Percentiles rank a stretch among this genome's conserved stretches.
Evolutionary conservation across 371 early-diverging fungal species (phyloP).

Genomic region (Mortierella sp.): DNA sequence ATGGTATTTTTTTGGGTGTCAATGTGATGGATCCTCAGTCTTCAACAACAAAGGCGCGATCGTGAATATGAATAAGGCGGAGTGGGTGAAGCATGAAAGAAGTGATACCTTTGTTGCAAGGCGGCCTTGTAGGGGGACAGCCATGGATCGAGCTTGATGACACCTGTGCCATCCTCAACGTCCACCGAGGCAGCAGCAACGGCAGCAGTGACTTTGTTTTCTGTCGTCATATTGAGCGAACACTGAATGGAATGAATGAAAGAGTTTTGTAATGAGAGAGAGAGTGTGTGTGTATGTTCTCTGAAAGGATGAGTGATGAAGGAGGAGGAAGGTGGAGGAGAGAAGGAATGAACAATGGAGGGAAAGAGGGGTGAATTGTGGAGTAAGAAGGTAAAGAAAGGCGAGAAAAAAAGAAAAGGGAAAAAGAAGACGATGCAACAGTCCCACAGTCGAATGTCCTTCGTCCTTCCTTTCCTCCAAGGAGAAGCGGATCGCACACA

Average conservation of each 20-base stretch:
- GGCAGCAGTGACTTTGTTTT: constrained; percentile 11
- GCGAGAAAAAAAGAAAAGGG: not conserved
- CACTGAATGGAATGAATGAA: not conserved
- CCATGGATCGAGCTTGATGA: constrained; percentile 81
- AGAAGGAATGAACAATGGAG: not conserved
- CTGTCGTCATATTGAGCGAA: constrained; percentile 20
- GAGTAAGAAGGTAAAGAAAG: constrained; percentile 2
- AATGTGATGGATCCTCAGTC: too few species aligned
- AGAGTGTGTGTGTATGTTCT: not conserved
- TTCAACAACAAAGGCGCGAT: not conserved
- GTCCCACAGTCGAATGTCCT: too few species aligned
- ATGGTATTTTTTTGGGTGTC: not conserved
- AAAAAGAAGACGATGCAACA: not conserved
- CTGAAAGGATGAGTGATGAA: not conserved
- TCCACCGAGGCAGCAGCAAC: not conserved
- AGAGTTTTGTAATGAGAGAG: not conserved
- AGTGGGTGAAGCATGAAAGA: not conserved
- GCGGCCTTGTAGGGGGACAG: constrained; percentile 73
- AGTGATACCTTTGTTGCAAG: constrained; percentile 68
- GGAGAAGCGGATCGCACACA: too few species aligned
- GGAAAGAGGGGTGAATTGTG: not conserved
- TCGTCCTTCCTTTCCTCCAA: too few species aligned
- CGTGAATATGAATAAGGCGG: not conserved
- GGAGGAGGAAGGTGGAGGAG: not conserved
- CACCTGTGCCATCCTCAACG: constrained; percentile 69